Evolutionary conservation across 2,329 filamentous ascomycete genomes (phyloP).

Genomic region (Pyrenophora tritici-repentis): DNA sequence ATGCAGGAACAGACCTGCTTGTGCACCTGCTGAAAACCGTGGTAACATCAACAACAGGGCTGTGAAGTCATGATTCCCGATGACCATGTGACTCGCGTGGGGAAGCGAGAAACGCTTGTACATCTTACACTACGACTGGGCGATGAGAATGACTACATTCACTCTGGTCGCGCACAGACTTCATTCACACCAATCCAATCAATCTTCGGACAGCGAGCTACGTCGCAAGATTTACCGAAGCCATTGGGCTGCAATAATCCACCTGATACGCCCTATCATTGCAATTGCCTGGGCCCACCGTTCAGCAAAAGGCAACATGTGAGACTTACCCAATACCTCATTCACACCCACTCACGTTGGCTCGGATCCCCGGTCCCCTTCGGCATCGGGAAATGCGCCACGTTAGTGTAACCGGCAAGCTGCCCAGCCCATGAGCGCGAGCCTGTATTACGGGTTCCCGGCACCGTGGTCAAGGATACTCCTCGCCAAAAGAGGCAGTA

Average conservation of each 20-base stretch:
- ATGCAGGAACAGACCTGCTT: no score
- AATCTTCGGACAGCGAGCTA: slow-evolving; percentile 25
- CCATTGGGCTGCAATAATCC: slow-evolving; percentile 3
- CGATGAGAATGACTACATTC: slow-evolving; percentile 18
- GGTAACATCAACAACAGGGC: background rate
- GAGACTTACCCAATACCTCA: slow-evolving; percentile 26
- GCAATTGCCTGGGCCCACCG: background rate
- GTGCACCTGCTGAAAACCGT: background rate
- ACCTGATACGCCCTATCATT: slow-evolving; percentile 1
- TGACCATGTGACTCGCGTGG: background rate
- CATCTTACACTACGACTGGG: slow-evolving; percentile 4
- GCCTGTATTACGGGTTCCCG: slow-evolving; percentile 18
- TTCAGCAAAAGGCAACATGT: slow-evolving; percentile 2
- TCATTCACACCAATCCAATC: slow-evolving; percentile 13
- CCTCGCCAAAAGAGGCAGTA: slow-evolving; percentile 4
- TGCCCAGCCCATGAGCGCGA: slow-evolving; percentile 27
- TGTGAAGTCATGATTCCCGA: background rate
- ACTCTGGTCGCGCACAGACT: slow-evolving; percentile 15
- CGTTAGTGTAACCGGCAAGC: slow-evolving; percentile 22
- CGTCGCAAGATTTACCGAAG: slow-evolving; percentile 8
- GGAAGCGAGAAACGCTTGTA: background rate
- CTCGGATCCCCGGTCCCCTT: slow-evolving; percentile 5
- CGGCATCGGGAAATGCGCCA: slow-evolving; percentile 31
- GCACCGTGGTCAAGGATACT: slow-evolving; percentile 16
- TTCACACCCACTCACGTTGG: slow-evolving; percentile 17